Conservation (phyloP, 2,329 filamentous ascomycete species). For the Colletotrichum higginsianum region DNA sequence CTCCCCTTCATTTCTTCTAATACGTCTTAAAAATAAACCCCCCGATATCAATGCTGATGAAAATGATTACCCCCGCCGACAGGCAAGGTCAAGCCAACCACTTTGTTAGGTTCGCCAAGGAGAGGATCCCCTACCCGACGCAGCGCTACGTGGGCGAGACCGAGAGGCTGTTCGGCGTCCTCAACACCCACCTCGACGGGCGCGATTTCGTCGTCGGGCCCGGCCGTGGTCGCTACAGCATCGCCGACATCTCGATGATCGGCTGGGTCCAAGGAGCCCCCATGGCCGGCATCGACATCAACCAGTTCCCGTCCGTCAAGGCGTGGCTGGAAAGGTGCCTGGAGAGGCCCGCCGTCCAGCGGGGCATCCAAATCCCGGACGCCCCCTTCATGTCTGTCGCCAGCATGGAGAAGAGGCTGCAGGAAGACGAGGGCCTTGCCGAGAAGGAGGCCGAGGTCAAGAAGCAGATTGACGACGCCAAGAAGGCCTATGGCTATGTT, state of each 20-base stretch:
- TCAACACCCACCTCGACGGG: slow-evolving; percentile 74
- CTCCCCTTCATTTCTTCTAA: background rate
- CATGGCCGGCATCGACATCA: slow-evolving; percentile 75
- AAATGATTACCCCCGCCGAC: slow-evolving; percentile 35
- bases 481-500: slow-evolving; percentile 51
- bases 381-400: slow-evolving; percentile 58
- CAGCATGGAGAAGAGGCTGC: slow-evolving; percentile 55
- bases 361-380: slow-evolving; percentile 74
- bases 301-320: slow-evolving; percentile 75
- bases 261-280: slow-evolving; percentile 74
- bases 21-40: too few species aligned
- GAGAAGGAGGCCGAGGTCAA: slow-evolving; percentile 56
- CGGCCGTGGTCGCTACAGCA: slow-evolving; percentile 69
- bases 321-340: slow-evolving; percentile 77
- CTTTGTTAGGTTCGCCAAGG: slow-evolving; percentile 77
- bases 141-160: slow-evolving; percentile 84
- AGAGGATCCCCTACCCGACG: slow-evolving; percentile 78
- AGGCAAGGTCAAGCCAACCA: slow-evolving; percentile 85
- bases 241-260: slow-evolving; percentile 81
- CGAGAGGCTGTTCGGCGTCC: slow-evolving; percentile 79
- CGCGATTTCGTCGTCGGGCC: slow-evolving; percentile 70
- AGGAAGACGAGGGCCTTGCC: slow-evolving; percentile 63
- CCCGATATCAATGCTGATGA: background rate
- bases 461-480: slow-evolving; percentile 50
- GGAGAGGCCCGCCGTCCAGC: slow-evolving; percentile 72